These are phyloP conservation scores for Fusarium graminum DNA, from an alignment of 2,329 filamentous ascomycete genomes.

Conservation along the genomic window DNA sequence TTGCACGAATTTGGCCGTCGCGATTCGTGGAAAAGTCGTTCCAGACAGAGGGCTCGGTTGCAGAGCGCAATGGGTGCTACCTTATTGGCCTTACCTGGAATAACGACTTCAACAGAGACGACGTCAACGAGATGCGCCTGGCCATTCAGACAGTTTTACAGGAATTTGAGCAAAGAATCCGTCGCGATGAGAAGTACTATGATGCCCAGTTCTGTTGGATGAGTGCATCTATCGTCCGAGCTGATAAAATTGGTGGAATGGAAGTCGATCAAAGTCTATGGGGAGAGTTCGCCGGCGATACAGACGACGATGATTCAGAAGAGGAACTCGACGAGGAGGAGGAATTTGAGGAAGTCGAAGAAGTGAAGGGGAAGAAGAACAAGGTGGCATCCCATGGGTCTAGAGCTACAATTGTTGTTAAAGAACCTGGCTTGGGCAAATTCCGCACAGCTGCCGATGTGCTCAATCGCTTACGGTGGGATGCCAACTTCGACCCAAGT, in stretches of 20 bases:
- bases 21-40: conserved; percentile 62
- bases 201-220: conserved; percentile 65
- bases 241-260: conserved; percentile 58
- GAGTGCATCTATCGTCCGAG: conserved; percentile 56
- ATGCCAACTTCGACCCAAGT: conserved; percentile 63
- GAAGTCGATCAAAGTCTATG: conserved; percentile 63
- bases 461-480: conserved; percentile 71
- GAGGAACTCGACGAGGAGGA: conserved; percentile 58
- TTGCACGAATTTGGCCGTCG: conserved; percentile 72
- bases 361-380: conserved; percentile 21
- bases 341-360: conserved; percentile 41
- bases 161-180: conserved; percentile 64
- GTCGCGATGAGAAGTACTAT: conserved; percentile 61
- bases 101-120: conserved; percentile 54
- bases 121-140: conserved; percentile 58
- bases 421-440: conserved; percentile 57
- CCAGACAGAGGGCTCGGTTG: conserved; percentile 45
- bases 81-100: conserved; percentile 67
- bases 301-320: conserved; percentile 57
- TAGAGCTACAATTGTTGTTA: conserved; percentile 32
- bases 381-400: conserved; percentile 16
- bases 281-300: conserved; percentile 54
- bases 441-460: conserved; percentile 70
- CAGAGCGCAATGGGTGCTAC: conserved; percentile 71
- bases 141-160: conserved; percentile 60